Evolutionary conservation across 2,329 filamentous ascomycete genomes (phyloP), one percentile per base, ranked within the genome.

Genomic region (Rutstroemia sp.): DNA sequence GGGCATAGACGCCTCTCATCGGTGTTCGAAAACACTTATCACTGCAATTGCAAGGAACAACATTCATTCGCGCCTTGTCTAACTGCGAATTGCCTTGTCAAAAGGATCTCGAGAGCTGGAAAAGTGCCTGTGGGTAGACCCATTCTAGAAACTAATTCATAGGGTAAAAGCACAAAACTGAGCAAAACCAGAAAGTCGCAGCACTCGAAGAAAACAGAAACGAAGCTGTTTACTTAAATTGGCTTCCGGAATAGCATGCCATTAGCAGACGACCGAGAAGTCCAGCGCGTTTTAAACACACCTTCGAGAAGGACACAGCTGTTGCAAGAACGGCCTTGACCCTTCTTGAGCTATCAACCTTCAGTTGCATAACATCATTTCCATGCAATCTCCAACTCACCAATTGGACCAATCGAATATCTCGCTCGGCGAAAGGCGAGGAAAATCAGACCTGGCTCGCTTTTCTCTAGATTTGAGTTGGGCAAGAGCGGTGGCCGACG

Each of bases 371-470:
- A 52, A 62, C 44, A 49, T 58, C 63, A 66, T 62, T 66, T 69
- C 79, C 78, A 85, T 85, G 81, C 77, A 78, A 76, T 74, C 73
- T 67, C 69, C 72, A 73, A 75, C 70, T 68, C 71, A 71, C 63
- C 69, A 69, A 65, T 67, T 71, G 71, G 74, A 78, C 67, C 60
- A 60, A 62, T 63, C 62, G 52, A 49, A 64, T 47, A 65, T 62
- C 67, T 73, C 77, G 63, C 76, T 82, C 73, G 79, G 80, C 73
- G 77, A 80, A 68, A 79, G 78, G 74, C 80, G 80, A 76, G 77
- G 79, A 67, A 74, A 75, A 70, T 75, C 75, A 70, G 76, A 80
- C 65, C 73, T 79, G 72, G 75, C 77, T 69, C 75, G 75, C 67
- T 78, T 78, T 69, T 74, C 74, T 71, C 75, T 81, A 66, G 79